Evolutionary conservation across 202 grass and related monocot species (phyloP).

Genomic region (Bolboschoenoplectus hybrid): DNA sequence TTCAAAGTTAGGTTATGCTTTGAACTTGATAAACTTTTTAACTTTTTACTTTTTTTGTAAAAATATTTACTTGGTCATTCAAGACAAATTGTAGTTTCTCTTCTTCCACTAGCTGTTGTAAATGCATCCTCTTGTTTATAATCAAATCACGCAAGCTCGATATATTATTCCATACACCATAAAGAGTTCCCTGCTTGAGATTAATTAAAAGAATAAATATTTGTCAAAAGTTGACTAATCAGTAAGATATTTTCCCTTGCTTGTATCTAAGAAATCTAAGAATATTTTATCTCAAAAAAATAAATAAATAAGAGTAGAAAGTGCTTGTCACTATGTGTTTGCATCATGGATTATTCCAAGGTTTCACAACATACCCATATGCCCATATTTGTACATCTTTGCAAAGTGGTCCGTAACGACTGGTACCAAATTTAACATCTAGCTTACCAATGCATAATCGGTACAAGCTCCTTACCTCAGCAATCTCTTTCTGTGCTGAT

Average conservation of each 20-base stretch:
- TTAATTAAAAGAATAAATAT: constrained; percentile 19
- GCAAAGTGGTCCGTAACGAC: background rate
- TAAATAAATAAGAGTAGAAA: background rate
- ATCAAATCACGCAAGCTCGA: constrained; percentile 58
- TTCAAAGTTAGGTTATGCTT: constrained; percentile 25
- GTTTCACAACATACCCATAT: background rate
- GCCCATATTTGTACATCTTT: background rate
- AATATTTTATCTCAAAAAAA: background rate
- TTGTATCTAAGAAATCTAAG: constrained; percentile 20
- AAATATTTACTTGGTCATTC: constrained; percentile 38
- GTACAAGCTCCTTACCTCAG: constrained; percentile 63
- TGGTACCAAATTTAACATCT: background rate
- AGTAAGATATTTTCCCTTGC: constrained; percentile 20
- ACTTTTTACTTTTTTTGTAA: background rate
- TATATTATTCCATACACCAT: constrained; percentile 65
- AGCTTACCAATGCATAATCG: background rate
- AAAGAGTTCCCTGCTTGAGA: constrained; percentile 68
- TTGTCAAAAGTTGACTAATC: constrained; percentile 33
- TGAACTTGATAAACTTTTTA: background rate
- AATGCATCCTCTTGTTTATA: constrained; percentile 61
- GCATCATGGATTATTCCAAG: background rate
- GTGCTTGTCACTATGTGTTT: background rate
- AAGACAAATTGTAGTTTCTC: constrained; percentile 56
- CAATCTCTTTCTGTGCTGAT: constrained; percentile 55
- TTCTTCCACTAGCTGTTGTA: constrained; percentile 54